Evolutionary conservation across 1,139 yeast genomes (phyloP), one percentile per base, ranked within the genome.

Genomic region (Candida glucosophila): DNA sequence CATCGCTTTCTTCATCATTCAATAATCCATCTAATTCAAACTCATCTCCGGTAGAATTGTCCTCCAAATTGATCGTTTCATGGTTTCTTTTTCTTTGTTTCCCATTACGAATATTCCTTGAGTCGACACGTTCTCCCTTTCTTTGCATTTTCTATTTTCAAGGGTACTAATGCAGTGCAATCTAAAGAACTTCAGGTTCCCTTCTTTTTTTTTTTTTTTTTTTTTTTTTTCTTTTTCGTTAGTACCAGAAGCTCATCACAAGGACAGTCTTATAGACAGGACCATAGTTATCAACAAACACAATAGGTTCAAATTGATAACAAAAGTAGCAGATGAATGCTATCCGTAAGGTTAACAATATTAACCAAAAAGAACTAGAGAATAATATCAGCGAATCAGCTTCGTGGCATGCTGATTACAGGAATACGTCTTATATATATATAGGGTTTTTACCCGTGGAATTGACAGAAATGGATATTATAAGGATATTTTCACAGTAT

Each of bases 361-460:
- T 85, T 27, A 85, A 77, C 43, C 73, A 73, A 30, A 64, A 62
- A 32, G 97, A 88, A 45, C 58, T 88, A 14, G 68, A 64, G 12
- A 55, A 57, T 11, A 76, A 77, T n/a, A 67, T 75, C 1, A 49
- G 77, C 0, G 66, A 67, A 22, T 57, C 62, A 5, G 81, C 80
- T 1, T 83, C 95, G 7, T 88, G 97, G 97, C 97, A 88, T 45
- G 67, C 74, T 37, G 95, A 88, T 37, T 85, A 77, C 45, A 59
- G 62, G 17, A 90, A 85, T 37, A 72, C 92, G 0, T 48, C 58
- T n/a, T 61, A 59, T 32, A 46, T 62, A 25, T 69, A 54, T 42
- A 73, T 88, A 16, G 93, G 95, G 1, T 75, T 80, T n/a, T 50
- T 90, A 12, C 78, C 86, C 8, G 53, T 43, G 12, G 70, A 68